phyloP scores from a whole-genome alignment of 2,329 filamentous ascomycete species.

The Lojkania enalia region DNA sequence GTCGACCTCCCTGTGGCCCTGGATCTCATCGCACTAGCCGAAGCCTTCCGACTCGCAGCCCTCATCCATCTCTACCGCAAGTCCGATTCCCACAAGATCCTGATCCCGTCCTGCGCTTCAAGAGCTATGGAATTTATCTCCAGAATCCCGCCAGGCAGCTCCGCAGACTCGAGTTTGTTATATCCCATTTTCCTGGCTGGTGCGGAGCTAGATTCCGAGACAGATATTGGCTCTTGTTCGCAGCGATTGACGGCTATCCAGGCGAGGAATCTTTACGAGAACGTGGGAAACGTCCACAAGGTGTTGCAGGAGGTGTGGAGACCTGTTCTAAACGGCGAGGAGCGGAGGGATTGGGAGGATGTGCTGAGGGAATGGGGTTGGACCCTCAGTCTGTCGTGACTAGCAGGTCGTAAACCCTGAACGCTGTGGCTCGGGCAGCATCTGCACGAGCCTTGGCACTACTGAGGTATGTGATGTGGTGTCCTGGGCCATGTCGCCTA shows the following conservation, averaged over 20 bases:
- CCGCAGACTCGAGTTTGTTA: conserved; percentile 39
- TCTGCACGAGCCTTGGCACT: no score
- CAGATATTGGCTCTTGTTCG: conserved; percentile 34
- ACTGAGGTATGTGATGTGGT: no score
- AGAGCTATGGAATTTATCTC: conserved; percentile 41
- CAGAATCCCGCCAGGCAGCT: conserved; percentile 39
- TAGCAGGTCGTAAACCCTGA: no score
- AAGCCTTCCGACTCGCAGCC: conserved; percentile 39
- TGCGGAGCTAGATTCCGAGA: conserved; percentile 35
- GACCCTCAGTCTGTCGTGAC: conserved; percentile 40
- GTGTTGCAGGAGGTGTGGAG: conserved; percentile 43
- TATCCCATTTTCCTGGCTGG: conserved; percentile 44
- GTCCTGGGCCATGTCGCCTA: no score
- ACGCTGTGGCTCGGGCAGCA: no score
- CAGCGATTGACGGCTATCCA: conserved; percentile 37
- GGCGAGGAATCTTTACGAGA: conserved; percentile 40
- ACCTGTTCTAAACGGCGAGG: conserved; percentile 30
- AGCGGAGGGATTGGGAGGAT: conserved; percentile 40
- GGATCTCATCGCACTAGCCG: conserved; percentile 41
- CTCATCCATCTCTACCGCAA: conserved; percentile 42
- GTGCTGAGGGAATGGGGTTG: conserved; percentile 40
- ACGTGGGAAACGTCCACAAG: conserved; percentile 37
- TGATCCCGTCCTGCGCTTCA: conserved; percentile 34
- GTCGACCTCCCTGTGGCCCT: conserved; percentile 38
- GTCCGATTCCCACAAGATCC: conserved; percentile 27